A percentile compares a stretch with the other conserved stretches of the same genome.
phyloP scores from a whole-genome alignment of 805 yeast species.

The Wickerhamiella australiensis region DNA sequence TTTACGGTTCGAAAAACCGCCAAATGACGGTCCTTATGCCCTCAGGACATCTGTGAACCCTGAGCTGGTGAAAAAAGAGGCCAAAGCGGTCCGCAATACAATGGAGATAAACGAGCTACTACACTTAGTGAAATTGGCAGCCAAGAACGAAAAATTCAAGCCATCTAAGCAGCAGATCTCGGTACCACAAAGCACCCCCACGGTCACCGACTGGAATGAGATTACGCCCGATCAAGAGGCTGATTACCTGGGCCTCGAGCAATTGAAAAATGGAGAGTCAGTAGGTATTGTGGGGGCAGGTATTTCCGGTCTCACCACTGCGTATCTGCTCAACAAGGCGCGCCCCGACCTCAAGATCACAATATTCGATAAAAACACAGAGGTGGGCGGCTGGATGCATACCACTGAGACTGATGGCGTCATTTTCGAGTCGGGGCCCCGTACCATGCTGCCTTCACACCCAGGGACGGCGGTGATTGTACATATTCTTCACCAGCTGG shows the following conservation, averaged over 20 bases:
- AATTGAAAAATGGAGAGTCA: constrained; percentile 26
- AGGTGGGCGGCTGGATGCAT: constrained; percentile 73
- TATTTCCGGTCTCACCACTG: constrained; percentile 59
- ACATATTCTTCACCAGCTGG: constrained; percentile 32
- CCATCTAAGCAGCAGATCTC: neutral
- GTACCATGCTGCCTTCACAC: constrained; percentile 75
- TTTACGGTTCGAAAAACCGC: constrained; percentile 19
- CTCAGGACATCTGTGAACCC: constrained; percentile 13
- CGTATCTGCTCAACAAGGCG: constrained; percentile 39
- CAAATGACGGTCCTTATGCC: constrained; percentile 20
- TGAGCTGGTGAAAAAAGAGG: neutral
- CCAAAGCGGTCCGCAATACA: constrained; percentile 13
- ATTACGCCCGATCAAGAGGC: constrained; percentile 25
- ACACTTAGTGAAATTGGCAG: constrained; percentile 16
- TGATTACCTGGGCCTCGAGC: constrained; percentile 22
- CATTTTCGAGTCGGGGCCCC: constrained; percentile 71
- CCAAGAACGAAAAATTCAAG: neutral
- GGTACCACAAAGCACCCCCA: neutral
- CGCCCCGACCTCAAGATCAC: constrained; percentile 65
- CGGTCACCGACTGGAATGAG: constrained; percentile 21
- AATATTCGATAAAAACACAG: constrained; percentile 42
- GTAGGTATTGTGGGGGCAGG: constrained; percentile 83
- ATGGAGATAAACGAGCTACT: constrained; percentile 15
- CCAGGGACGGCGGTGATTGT: constrained; percentile 41
- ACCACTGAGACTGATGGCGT: constrained; percentile 18